Evolutionary conservation across 768 basidiomycete genomes (phyloP), one percentile per base, ranked within the genome.

Genomic region (Pulveroboletus sp.): DNA sequence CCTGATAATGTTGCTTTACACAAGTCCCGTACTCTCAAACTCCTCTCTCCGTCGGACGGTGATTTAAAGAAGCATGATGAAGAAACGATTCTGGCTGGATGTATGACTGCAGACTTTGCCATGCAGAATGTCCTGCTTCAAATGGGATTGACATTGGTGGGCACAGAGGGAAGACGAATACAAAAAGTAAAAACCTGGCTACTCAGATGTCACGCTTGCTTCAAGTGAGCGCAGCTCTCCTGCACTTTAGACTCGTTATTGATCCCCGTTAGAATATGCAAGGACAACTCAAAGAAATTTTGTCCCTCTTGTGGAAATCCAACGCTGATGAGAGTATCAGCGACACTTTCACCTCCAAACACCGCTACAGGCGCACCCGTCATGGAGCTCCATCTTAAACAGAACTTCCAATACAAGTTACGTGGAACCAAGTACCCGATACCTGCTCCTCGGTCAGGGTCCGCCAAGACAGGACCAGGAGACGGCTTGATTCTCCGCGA

Each of bases 21-120:
- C 73, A 93, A 95, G 69, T 92, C 93, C 9, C 81, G 82, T 13
- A 91, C 89, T 27, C 78, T 95, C 35, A 81, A 93, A 21, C 76
- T 96, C 33, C 76, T 95, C 28, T 88, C 93, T 4, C 73, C 78
- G 18, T 68, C 70, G n/a, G 69, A 64, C 15, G 57, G 58, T 10
- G 55, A 59, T 5, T 26, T 9, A 1, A 64, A 60, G 28, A 72
- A 71, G 41, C 54, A 59, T 59, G 66, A 73, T 37, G 66, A 74
- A 15, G 71, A 74, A 39, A 35, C 57, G 0, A 59, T 95, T 40
- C 76, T 75, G 46, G 82, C 80, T 6, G 96, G 93, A 15, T 96
- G 94, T 65, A 93, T 98, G 89, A 98, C 96, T 8, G 90, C 90
- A 18, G 96, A 99, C 78, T 98, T 93, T 67, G 96, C 96, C 15